phyloP scores from a whole-genome alignment of 106 monocot genomes.

The Iris macrosiphon region DNA sequence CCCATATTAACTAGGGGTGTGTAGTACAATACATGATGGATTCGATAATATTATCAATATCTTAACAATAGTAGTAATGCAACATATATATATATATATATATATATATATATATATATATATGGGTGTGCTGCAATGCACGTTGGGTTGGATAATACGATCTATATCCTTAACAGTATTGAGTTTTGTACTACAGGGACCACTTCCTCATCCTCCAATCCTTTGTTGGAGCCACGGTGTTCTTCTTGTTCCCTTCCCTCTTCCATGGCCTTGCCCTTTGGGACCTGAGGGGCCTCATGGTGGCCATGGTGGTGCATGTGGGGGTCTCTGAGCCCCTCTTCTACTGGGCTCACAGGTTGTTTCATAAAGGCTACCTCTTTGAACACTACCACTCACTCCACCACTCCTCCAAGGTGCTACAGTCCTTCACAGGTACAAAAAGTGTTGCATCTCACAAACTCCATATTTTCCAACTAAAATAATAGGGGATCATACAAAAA shows the following conservation, averaged over 20 bases:
- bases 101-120: not conserved
- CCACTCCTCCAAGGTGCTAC: conserved; percentile 61
- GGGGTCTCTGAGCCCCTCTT: conserved; percentile 20
- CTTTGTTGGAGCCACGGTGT: conserved; percentile 43
- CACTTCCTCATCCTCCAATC: conserved; percentile 74
- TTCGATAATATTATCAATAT: too few species aligned
- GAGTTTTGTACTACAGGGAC: conserved; percentile 47
- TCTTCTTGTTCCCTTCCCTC: conserved; percentile 31
- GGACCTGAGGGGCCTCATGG: conserved; percentile 16
- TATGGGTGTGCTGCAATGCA: too few species aligned
- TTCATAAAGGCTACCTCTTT: conserved; percentile 52
- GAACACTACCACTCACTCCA: conserved; percentile 63
- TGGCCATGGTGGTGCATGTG: conserved; percentile 12
- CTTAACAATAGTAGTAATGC: too few species aligned
- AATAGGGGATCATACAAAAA: too few species aligned
- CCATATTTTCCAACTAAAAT: too few species aligned
- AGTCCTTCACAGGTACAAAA: conserved; percentile 79
- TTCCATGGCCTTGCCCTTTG: conserved; percentile 41
- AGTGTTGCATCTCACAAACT: too few species aligned
- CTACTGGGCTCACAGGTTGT: conserved; percentile 46
- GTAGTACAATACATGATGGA: too few species aligned
- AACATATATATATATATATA: not conserved
- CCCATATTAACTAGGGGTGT: too few species aligned
- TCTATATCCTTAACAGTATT: not conserved
- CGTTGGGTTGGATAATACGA: too few species aligned